phyloP scores from a whole-genome alignment of 2,329 filamentous ascomycete genomes.

The Drechslerella coelobrocha region DNA sequence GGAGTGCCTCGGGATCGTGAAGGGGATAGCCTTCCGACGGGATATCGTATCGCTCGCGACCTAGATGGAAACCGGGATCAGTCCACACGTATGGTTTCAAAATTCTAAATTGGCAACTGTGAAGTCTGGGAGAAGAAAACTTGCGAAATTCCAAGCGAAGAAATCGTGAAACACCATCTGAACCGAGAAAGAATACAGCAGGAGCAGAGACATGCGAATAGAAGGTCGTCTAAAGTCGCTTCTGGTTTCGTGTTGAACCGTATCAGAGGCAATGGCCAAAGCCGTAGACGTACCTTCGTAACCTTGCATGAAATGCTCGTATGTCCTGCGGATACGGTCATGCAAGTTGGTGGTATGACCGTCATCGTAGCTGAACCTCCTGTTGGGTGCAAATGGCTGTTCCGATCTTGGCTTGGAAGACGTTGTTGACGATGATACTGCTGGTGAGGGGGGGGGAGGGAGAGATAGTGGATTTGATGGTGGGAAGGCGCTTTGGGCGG shows the following conservation, averaged over 20 bases:
- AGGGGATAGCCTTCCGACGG: constrained; percentile 24
- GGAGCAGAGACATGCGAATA: constrained; percentile 44
- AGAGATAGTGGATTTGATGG: constrained; percentile 30
- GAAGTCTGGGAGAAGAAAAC: not conserved
- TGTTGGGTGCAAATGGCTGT: constrained; percentile 8
- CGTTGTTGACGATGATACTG: constrained; percentile 32
- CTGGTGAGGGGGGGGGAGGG: constrained; percentile 33
- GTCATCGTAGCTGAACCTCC: constrained; percentile 48
- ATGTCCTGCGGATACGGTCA: constrained; percentile 18
- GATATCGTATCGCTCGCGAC: constrained; percentile 24
- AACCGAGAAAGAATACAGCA: constrained; percentile 17
- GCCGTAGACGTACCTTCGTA: constrained; percentile 51
- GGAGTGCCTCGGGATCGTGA: constrained; percentile 13
- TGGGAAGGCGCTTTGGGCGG: constrained; percentile 29
- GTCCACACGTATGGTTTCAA: constrained; percentile 49
- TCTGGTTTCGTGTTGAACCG: constrained; percentile 51
- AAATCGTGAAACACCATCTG: constrained; percentile 10
- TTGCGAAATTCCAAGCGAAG: constrained; percentile 1
- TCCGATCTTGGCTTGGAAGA: constrained; percentile 19
- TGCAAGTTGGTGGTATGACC: constrained; percentile 23
- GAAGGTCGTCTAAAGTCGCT: constrained; percentile 51
- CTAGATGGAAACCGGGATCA: constrained; percentile 39
- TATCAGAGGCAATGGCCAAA: constrained; percentile 49
- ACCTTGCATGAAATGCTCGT: constrained; percentile 44
- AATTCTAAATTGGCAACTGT: constrained; percentile 8